These are phyloP conservation scores for Neurospora sp. DNA, from an alignment of 495 filamentous ascomycete species.

Conservation along the genomic window DNA sequence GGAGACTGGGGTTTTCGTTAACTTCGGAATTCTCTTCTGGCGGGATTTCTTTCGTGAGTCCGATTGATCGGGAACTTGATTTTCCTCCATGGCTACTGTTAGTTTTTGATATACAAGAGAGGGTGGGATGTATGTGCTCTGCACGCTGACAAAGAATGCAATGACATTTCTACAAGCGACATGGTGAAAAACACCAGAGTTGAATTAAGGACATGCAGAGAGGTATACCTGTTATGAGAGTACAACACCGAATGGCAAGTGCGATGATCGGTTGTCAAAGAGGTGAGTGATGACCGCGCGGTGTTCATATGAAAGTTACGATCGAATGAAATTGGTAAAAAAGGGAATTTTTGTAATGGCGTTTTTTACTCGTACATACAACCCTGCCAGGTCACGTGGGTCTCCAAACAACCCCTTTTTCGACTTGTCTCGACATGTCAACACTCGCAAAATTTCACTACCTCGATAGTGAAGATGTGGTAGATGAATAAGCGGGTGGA, in stretches of 20 bases:
- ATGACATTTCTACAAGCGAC: background rate
- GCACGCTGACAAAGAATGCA: background rate
- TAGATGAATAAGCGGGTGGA: background rate
- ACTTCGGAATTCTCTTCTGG: background rate
- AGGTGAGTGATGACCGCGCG: background rate
- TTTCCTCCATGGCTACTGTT: background rate
- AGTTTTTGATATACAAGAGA: background rate
- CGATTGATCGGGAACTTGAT: background rate
- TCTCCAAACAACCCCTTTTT: background rate
- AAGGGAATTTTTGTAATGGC: background rate
- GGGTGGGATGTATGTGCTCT: background rate
- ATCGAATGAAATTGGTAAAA: background rate
- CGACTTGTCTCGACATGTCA: background rate
- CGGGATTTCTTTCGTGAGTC: background rate
- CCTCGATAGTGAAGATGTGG: background rate
- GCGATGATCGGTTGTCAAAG: background rate
- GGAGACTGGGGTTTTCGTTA: background rate
- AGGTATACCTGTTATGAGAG: background rate
- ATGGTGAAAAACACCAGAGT: too few species aligned
- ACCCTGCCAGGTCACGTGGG: background rate
- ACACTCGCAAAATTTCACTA: background rate
- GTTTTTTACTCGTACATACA: background rate
- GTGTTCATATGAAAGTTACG: background rate
- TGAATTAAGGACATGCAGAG: background rate
- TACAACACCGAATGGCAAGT: background rate